These are phyloP conservation scores for Cylindrodendrum hubeiense DNA, from an alignment of 2,329 filamentous ascomycete species.

Conservation along the genomic window DNA sequence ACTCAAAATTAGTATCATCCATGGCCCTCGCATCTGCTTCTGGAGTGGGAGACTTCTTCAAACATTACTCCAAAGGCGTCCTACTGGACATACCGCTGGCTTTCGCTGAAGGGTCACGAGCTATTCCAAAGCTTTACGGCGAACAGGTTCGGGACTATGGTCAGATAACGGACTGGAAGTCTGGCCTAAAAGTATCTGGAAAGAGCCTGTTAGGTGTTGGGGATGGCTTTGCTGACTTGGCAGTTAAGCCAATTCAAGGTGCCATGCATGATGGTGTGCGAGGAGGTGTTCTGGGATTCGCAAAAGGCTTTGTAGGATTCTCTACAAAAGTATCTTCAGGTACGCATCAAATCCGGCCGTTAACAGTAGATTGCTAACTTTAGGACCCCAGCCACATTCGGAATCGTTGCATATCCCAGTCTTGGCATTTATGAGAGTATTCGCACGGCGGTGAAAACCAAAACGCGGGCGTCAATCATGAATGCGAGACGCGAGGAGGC, in stretches of 20 bases:
- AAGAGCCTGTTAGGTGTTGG: slow-evolving; percentile 21
- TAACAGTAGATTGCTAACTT: background rate
- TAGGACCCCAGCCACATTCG: background rate
- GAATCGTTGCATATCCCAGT: slow-evolving; percentile 2
- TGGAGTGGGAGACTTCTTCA: slow-evolving; percentile 24
- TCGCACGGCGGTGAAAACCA: background rate
- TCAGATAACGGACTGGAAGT: slow-evolving; percentile 20
- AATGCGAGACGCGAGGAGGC: background rate
- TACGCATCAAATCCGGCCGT: background rate
- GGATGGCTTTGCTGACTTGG: slow-evolving; percentile 23
- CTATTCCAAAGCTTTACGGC: slow-evolving; percentile 22
- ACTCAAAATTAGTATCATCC: slow-evolving; percentile 2
- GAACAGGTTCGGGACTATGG: slow-evolving; percentile 23
- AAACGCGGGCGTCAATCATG: background rate
- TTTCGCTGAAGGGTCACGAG: slow-evolving; percentile 29
- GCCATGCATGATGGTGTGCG: slow-evolving; percentile 7
- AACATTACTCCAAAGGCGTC: slow-evolving; percentile 21
- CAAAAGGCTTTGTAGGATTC: slow-evolving; percentile 25
- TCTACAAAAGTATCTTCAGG: slow-evolving; percentile 23
- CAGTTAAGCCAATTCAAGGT: slow-evolving; percentile 23
- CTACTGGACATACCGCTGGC: slow-evolving; percentile 26
- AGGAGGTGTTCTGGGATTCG: slow-evolving; percentile 18
- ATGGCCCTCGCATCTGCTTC: slow-evolving; percentile 17
- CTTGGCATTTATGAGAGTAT: slow-evolving; percentile 7
- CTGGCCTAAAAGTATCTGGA: slow-evolving; percentile 13